Conservation (phyloP, 2,329 filamentous ascomycete genomes). For the Cladobotryum protrusum region DNA sequence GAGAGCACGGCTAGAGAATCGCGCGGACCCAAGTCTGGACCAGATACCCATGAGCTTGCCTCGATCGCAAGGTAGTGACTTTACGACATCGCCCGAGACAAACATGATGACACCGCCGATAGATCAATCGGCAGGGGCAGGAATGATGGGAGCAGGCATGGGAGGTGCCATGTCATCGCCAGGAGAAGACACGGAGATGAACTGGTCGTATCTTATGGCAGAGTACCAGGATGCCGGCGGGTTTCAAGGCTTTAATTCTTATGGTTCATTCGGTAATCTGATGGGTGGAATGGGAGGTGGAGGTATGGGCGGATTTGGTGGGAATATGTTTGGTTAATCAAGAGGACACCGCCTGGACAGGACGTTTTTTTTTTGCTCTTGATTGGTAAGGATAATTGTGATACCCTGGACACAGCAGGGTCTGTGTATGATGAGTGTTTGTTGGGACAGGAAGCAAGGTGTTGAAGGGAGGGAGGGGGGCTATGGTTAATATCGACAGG, state of each 20-base stretch:
- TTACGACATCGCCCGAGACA: slow-evolving; percentile 14
- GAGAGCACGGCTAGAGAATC: slow-evolving; percentile 24
- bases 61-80: slow-evolving; percentile 12
- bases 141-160: slow-evolving; percentile 11
- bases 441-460: no score
- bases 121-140: slow-evolving; percentile 14
- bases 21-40: slow-evolving; percentile 16
- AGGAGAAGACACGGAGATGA: slow-evolving; percentile 35
- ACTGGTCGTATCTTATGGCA: slow-evolving; percentile 44
- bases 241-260: slow-evolving; percentile 25
- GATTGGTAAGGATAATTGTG: no score
- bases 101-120: slow-evolving; percentile 28
- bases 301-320: slow-evolving; percentile 16
- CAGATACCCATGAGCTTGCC: slow-evolving; percentile 21
- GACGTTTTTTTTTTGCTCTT: no score
- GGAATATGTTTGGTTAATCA: slow-evolving; percentile 23
- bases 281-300: slow-evolving; percentile 16
- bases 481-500: no score
- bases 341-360: background rate
- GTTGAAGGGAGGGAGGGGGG: no score
- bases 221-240: slow-evolving; percentile 30
- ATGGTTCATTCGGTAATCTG: slow-evolving; percentile 18
- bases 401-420: no score
- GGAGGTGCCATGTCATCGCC: slow-evolving; percentile 14
- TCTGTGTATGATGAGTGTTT: no score